phyloP scores from a whole-genome alignment of 2,329 filamentous ascomycete species.

The Aspergillus amoenus region DNA sequence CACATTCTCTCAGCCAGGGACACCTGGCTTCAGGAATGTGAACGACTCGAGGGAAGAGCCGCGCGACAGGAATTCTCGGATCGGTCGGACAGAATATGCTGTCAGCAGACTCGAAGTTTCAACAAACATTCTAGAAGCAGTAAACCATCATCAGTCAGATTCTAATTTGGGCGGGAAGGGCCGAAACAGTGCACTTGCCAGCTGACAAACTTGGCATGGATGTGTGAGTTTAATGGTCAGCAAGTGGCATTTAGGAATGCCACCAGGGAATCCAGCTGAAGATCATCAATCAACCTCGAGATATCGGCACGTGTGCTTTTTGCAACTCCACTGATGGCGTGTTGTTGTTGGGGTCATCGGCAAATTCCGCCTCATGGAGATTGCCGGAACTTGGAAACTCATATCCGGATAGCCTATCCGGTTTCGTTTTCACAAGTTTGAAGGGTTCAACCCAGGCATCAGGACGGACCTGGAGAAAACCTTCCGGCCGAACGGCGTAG shows the following conservation, averaged over 20 bases:
- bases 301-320: neutral
- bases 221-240: neutral
- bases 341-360: neutral
- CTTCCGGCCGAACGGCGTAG: no score
- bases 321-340: neutral
- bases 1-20: neutral
- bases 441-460: no score
- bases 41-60: neutral
- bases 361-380: neutral
- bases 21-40: neutral
- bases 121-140: constrained; percentile 32
- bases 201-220: neutral
- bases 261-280: neutral
- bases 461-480: no score
- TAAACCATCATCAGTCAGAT: constrained; percentile 2
- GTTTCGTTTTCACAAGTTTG: neutral
- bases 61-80: neutral
- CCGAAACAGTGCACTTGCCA: neutral
- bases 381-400: neutral
- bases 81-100: neutral
- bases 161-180: neutral
- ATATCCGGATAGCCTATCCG: neutral
- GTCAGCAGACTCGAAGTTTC: constrained; percentile 22
- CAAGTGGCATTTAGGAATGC: neutral
- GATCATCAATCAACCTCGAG: constrained; percentile 1